Evolutionary conservation across 164 flowering plant species (phyloP).

Genomic region (Cinnamomum chago): DNA sequence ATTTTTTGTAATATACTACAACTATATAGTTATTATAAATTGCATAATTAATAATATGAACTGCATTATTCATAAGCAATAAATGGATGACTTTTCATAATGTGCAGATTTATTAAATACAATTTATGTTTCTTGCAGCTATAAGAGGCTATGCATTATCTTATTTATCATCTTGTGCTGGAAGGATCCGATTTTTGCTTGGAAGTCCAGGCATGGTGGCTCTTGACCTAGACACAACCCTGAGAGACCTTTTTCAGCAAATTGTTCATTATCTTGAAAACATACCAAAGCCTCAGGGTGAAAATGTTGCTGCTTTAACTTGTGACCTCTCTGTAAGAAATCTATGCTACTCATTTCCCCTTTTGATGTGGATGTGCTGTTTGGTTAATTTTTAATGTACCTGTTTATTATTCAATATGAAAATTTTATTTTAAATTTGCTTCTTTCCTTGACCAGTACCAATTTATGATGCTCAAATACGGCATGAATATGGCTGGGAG

Average conservation of each 20-base stretch:
- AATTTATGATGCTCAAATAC: no score
- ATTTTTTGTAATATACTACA: background rate
- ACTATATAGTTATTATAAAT: no score
- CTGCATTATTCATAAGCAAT: background rate
- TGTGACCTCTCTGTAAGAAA: constrained; percentile 88
- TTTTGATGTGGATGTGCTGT: no score
- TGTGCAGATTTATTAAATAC: constrained; percentile 1
- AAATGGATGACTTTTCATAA: background rate
- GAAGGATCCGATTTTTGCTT: constrained; percentile 88
- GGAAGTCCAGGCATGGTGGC: constrained; percentile 99
- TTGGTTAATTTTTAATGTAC: no score
- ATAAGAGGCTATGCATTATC: constrained; percentile 94
- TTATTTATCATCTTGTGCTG: constrained; percentile 88
- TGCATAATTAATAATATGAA: background rate
- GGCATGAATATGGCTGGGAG: no score
- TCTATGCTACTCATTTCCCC: background rate
- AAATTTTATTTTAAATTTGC: no score
- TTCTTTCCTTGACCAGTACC: no score
- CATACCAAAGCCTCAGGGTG: constrained; percentile 91
- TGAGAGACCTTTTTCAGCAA: constrained; percentile 82
- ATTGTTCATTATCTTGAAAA: constrained; percentile 87
- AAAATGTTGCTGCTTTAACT: constrained; percentile 74
- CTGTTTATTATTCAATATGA: no score
- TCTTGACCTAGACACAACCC: constrained; percentile 74
- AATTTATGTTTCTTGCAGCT: constrained; percentile 51